These are phyloP conservation scores for Cicer bijugum DNA, from an alignment of 306 rosid genomes.

Conservation along the genomic window DNA sequence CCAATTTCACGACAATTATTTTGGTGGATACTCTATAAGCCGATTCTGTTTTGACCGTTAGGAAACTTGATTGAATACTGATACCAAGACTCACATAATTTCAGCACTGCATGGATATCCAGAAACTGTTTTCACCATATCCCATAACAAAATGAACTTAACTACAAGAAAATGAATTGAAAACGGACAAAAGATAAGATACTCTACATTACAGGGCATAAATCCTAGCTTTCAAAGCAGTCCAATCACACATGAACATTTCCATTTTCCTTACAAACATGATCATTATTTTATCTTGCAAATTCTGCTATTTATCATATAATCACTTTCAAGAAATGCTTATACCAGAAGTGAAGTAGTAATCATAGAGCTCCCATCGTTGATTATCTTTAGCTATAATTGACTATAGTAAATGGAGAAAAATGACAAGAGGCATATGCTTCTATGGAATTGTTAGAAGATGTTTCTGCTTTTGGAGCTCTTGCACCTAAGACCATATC, in stretches of 20 bases:
- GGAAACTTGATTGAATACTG: background rate
- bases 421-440: background rate
- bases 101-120: constrained; percentile 10
- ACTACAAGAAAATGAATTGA: background rate
- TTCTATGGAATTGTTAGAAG: background rate
- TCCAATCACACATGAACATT: background rate
- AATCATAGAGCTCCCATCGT: background rate
- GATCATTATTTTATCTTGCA: background rate
- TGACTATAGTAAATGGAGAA: background rate
- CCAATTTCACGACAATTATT: constrained; percentile 1
- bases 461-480: background rate
- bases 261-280: background rate
- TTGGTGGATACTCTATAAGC: constrained; percentile 11
- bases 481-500: constrained; percentile 1
- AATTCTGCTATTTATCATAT: background rate
- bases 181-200: background rate
- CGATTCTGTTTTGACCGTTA: constrained; percentile 15
- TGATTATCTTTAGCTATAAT: background rate
- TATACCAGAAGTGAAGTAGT: background rate
- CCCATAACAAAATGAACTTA: background rate
- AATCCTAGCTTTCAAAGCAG: background rate
- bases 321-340: background rate
- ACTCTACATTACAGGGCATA: background rate
- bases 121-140: background rate
- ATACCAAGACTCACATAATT: background rate